phyloP scores from a whole-genome alignment of 768 basidiomycete genomes.

The Porpolomopsis calyptriformis region DNA sequence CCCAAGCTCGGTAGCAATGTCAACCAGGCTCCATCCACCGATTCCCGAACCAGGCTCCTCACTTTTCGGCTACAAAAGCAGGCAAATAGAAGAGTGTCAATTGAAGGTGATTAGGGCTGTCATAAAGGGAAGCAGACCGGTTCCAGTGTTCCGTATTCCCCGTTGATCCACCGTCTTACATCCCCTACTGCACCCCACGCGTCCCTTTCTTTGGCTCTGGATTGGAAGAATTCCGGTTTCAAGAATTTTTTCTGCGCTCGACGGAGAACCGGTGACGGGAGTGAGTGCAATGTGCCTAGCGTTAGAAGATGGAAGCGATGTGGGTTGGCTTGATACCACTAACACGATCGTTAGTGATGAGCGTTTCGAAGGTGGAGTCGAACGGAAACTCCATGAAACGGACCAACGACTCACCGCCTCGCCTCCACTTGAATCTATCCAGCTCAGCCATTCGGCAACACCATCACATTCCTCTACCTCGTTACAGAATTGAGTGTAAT shows the following conservation, averaged over 20 bases:
- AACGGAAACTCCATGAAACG: too few relatives aligned
- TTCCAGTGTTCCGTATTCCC: slow-evolving; percentile 14
- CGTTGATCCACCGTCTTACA: slow-evolving; percentile 47
- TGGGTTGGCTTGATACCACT: slow-evolving; percentile 64
- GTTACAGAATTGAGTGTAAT: slow-evolving; percentile 76
- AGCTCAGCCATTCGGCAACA: slow-evolving; percentile 67
- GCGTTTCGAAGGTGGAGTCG: neutral
- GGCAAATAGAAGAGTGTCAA: neutral
- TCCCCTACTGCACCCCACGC: slow-evolving; percentile 49
- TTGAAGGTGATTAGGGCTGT: slow-evolving; percentile 6
- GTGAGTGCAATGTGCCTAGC: slow-evolving; percentile 73
- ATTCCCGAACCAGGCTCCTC: slow-evolving; percentile 17
- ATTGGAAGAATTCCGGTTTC: slow-evolving; percentile 82
- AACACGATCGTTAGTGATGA: neutral
- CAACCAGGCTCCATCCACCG: slow-evolving; percentile 40
- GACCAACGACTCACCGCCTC: slow-evolving; percentile 56
- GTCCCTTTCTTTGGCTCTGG: slow-evolving; percentile 43
- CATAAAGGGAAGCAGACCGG: slow-evolving; percentile 5
- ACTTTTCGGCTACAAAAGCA: slow-evolving; percentile 3
- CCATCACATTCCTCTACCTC: slow-evolving; percentile 65
- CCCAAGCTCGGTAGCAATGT: slow-evolving; percentile 49
- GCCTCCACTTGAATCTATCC: slow-evolving; percentile 58
- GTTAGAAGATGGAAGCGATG: slow-evolving; percentile 81
- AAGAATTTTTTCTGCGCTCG: slow-evolving; percentile 70
- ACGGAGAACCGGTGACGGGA: slow-evolving; percentile 79